Evolutionary conservation across 345 rosid genomes (phyloP).

Genomic region (Brassica juncea): DNA sequence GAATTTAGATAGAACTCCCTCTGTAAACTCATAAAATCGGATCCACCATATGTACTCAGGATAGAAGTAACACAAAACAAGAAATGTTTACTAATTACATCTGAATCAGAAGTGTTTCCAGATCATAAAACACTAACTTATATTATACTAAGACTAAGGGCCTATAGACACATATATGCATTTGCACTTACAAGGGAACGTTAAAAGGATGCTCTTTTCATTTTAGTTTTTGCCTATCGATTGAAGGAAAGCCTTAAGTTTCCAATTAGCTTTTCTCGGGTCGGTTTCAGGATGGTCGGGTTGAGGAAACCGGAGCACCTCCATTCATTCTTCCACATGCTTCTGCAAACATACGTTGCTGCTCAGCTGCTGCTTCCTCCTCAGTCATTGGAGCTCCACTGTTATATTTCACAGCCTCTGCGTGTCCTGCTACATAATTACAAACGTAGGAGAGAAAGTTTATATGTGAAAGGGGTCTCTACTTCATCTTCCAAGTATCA

Average conservation of each 20-base stretch:
- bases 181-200: slow-evolving; percentile 32
- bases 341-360: slow-evolving; percentile 99
- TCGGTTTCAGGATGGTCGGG: slow-evolving; percentile 39
- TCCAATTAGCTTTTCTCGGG: slow-evolving; percentile 56
- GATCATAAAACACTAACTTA: slow-evolving; percentile 18
- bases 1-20: neutral
- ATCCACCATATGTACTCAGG: slow-evolving; percentile 7
- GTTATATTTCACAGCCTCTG: slow-evolving; percentile 86
- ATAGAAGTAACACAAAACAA: slow-evolving; percentile 15
- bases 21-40: neutral
- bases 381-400: slow-evolving; percentile 88
- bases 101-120: slow-evolving; percentile 15
- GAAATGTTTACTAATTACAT: slow-evolving; percentile 35
- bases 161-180: slow-evolving; percentile 28
- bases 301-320: slow-evolving; percentile 44
- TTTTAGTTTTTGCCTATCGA: neutral
- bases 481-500: neutral
- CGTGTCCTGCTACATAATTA: slow-evolving; percentile 78
- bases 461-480: neutral
- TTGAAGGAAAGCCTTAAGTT: neutral
- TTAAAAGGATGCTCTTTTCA: slow-evolving; percentile 3
- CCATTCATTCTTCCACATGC: slow-evolving; percentile 99
- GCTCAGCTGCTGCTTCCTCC: slow-evolving; percentile 96
- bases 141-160: slow-evolving; percentile 24
- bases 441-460: neutral